A percentile compares a stretch with the other conserved stretches of the same genome.
Evolutionary conservation across 1,284 basidiomycete genomes (phyloP).

Genomic region (Chondrostereum purpureum): DNA sequence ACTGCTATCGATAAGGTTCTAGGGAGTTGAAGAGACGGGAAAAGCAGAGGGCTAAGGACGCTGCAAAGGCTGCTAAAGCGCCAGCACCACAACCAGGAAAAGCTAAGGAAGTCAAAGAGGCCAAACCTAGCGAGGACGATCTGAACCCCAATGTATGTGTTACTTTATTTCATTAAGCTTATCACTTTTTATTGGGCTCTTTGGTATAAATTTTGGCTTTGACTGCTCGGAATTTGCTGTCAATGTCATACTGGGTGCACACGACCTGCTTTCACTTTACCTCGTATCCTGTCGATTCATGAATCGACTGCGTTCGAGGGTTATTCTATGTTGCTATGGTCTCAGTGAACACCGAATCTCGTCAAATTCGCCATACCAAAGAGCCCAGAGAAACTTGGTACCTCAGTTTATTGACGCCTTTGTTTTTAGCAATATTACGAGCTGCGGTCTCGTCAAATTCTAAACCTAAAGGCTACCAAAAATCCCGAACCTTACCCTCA

Average conservation of each 20-base stretch:
- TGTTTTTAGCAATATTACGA: conserved; percentile 93
- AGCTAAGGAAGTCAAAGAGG: conserved; percentile 31
- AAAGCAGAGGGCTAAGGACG: conserved; percentile 82
- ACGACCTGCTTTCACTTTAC: no score
- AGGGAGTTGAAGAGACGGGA: conserved; percentile 91
- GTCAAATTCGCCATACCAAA: no score
- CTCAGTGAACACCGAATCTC: no score
- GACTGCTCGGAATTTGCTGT: no score
- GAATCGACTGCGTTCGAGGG: no score
- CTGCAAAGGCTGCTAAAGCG: conserved; percentile 77
- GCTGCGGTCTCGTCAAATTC: conserved; percentile 83
- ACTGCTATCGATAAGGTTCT: conserved; percentile 22
- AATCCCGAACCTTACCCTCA: conserved; percentile 96
- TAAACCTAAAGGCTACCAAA: conserved; percentile 80
- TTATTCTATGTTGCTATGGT: no score
- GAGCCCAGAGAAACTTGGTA: not conserved
- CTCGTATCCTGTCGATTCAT: no score
- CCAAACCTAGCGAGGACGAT: conserved; percentile 60
- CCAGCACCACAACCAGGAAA: conserved; percentile 37
- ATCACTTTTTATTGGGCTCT: no score
- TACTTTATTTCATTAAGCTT: no score
- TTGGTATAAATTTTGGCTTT: no score
- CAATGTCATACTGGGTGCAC: no score
- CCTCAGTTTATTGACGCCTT: not conserved
- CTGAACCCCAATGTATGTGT: conserved; percentile 83